phyloP scores from a whole-genome alignment of 2,329 filamentous ascomycete genomes.

The Penicillium sp. region DNA sequence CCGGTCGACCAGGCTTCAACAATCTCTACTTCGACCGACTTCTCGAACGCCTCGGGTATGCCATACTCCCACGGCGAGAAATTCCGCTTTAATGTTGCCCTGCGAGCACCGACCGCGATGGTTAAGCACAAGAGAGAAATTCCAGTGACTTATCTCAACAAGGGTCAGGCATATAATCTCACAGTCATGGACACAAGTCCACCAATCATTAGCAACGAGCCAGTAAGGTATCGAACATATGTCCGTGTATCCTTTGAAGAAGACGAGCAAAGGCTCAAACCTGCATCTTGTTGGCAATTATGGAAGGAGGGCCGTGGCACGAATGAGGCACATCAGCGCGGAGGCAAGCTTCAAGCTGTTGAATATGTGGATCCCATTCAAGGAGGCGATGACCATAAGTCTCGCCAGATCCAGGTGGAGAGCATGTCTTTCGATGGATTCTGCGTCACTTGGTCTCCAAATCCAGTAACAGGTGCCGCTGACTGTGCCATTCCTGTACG shows the following conservation, averaged over 20 bases:
- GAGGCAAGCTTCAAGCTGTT: conserved; percentile 88
- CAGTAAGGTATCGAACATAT: conserved; percentile 79
- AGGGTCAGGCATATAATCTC: conserved; percentile 89
- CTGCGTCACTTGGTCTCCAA: conserved; percentile 82
- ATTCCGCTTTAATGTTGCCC: conserved; percentile 84
- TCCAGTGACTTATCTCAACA: conserved; percentile 96
- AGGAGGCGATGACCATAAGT: conserved; percentile 56
- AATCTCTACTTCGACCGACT: conserved; percentile 40
- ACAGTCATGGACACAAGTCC: conserved; percentile 76
- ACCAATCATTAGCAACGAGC: conserved; percentile 56
- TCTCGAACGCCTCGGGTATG: conserved; percentile 27
- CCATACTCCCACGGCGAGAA: conserved; percentile 52
- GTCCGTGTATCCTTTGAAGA: conserved; percentile 97
- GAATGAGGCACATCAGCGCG: conserved; percentile 90
- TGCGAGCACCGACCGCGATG: conserved; percentile 97
- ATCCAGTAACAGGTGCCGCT: conserved; percentile 58
- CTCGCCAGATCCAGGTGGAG: conserved; percentile 65
- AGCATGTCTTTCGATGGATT: conserved; percentile 89
- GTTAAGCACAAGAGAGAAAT: conserved; percentile 82
- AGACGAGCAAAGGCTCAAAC: conserved; percentile 83
- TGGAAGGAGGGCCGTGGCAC: conserved; percentile 97
- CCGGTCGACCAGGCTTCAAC: conserved; percentile 57
- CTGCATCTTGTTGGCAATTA: conserved; percentile 79
- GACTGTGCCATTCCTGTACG: conserved; percentile 87
- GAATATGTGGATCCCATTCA: conserved; percentile 76